Evolutionary conservation across 129 eudicot species (phyloP).

Genomic region (Arctium minus): DNA sequence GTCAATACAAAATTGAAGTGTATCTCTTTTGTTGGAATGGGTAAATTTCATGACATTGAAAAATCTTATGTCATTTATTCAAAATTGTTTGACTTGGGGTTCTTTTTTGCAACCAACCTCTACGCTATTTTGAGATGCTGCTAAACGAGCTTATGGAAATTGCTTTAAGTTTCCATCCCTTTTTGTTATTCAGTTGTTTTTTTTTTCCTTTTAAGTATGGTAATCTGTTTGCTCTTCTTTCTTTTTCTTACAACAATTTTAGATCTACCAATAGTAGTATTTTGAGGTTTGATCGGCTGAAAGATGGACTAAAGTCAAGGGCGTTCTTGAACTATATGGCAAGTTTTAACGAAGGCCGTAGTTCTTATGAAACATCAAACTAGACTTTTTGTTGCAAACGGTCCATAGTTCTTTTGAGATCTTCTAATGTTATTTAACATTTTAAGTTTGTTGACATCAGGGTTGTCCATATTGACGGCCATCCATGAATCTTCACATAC

Average conservation of each 20-base stretch:
- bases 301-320: too few species aligned
- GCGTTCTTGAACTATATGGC: neutral
- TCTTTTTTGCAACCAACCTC: too few species aligned
- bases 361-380: too few species aligned
- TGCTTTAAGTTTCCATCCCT: conserved; percentile 54
- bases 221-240: too few species aligned
- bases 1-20: too few species aligned
- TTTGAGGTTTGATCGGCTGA: too few species aligned
- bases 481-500: conserved; percentile 82
- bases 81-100: neutral
- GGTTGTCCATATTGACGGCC: conserved; percentile 82
- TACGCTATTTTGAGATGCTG: conserved; percentile 86
- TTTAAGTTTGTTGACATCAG: conserved; percentile 44
- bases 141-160: conserved; percentile 79
- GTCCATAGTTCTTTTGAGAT: too few species aligned
- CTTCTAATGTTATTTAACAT: conserved; percentile 5
- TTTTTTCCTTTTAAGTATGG: neutral
- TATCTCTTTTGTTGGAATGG: too few species aligned
- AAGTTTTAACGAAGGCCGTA: neutral
- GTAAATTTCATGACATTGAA: conserved; percentile 39
- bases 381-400: too few species aligned
- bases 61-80: neutral
- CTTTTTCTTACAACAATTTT: too few species aligned
- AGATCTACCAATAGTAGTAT: too few species aligned
- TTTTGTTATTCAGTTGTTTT: neutral